A percentile compares a stretch with the other conserved stretches of the same genome.
phyloP scores from a whole-genome alignment of 1,139 yeast genomes.

The Blastobotrys indianensis region DNA sequence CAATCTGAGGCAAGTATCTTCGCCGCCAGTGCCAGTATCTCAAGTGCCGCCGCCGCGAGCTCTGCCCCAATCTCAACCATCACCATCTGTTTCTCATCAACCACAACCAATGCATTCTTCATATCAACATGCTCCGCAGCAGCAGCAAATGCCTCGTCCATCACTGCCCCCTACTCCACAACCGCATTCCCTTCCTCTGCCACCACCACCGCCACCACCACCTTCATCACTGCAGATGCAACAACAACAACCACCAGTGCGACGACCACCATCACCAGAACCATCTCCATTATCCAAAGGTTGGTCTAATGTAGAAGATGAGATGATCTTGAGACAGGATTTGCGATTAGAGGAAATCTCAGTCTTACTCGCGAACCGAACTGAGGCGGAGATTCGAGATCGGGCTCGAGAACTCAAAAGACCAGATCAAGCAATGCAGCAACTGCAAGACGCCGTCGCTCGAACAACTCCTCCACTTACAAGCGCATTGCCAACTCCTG shows the following conservation, averaged over 20 bases:
- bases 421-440: slow-evolving; percentile 1
- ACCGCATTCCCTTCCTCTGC: slow-evolving; percentile 7
- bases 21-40: not conserved
- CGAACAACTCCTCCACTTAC: not conserved
- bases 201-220: not conserved
- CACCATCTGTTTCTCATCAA: slow-evolving; percentile 5
- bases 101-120: slow-evolving; percentile 1
- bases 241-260: slow-evolving; percentile 3
- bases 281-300: slow-evolving; percentile 11
- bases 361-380: slow-evolving; percentile 62
- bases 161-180: slow-evolving; percentile 6
- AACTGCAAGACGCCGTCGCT: not conserved
- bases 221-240: not conserved
- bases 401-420: slow-evolving; percentile 47
- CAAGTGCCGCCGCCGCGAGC: slow-evolving; percentile 7
- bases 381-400: slow-evolving; percentile 67
- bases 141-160: too few species aligned
- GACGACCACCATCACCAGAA: slow-evolving; percentile 6
- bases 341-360: slow-evolving; percentile 69
- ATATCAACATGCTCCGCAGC: too few species aligned
- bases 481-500: not conserved
- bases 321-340: slow-evolving; percentile 55
- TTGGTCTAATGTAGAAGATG: slow-evolving; percentile 65
- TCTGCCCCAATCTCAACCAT: slow-evolving; percentile 9
- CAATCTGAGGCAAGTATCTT: slow-evolving; percentile 28